Evolutionary conservation across 306 rosid genomes (phyloP).

Genomic region (Cyclanthera cordifolia): DNA sequence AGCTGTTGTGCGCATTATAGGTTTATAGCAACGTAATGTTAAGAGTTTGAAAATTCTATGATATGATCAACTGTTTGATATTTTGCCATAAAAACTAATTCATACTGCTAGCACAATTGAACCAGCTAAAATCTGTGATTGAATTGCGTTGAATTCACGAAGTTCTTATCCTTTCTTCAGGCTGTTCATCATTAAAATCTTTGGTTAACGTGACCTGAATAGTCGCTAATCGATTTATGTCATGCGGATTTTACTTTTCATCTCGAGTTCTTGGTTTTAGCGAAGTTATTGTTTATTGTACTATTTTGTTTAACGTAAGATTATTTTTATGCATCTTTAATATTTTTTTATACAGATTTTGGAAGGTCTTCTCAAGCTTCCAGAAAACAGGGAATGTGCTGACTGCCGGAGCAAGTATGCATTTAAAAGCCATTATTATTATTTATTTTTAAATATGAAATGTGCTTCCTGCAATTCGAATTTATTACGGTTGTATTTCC

Average conservation of each 20-base stretch:
- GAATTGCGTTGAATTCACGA: background rate
- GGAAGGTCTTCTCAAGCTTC: conserved; percentile 68
- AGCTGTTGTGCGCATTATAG: background rate
- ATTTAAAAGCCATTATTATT: conserved; percentile 15
- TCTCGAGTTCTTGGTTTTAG: background rate
- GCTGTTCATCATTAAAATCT: background rate
- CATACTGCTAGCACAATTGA: background rate
- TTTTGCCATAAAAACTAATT: too few species aligned
- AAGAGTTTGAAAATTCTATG: background rate
- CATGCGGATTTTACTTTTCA: background rate
- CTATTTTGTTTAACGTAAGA: conserved; percentile 3
- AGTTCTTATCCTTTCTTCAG: too few species aligned
- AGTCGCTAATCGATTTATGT: background rate
- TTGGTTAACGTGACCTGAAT: background rate
- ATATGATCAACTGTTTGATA: background rate
- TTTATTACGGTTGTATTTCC: background rate
- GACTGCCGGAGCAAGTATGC: conserved; percentile 71
- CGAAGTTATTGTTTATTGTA: background rate
- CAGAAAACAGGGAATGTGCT: conserved; percentile 79
- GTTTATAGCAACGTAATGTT: background rate
- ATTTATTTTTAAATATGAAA: background rate
- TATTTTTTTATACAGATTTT: conserved; percentile 47
- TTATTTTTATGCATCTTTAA: background rate
- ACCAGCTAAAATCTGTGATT: conserved; percentile 2
- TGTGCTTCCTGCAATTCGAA: background rate